phyloP scores from a whole-genome alignment of 2,329 filamentous ascomycete species.

The Colletotrichum nymphaeae region DNA sequence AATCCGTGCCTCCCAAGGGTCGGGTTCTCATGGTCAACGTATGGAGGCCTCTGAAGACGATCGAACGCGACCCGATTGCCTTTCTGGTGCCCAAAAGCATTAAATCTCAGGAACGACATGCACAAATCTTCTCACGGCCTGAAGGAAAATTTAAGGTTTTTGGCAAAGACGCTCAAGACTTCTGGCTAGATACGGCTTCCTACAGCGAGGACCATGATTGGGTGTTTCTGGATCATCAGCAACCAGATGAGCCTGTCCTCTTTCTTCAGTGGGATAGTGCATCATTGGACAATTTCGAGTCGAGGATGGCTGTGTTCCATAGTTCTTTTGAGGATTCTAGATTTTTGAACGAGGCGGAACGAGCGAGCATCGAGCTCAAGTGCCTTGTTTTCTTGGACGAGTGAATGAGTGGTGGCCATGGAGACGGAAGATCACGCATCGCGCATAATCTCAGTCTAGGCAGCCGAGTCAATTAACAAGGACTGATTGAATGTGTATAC shows the following conservation, averaged over 20 bases:
- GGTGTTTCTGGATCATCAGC: not conserved
- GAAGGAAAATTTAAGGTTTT: not conserved
- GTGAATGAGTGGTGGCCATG: too few species aligned
- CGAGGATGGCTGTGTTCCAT: not conserved
- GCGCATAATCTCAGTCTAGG: too few species aligned
- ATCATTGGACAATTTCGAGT: not conserved
- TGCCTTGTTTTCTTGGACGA: not conserved
- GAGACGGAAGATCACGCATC: too few species aligned
- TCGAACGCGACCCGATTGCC: too few species aligned
- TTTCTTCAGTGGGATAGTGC: not conserved
- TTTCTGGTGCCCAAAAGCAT: too few species aligned
- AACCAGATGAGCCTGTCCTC: not conserved
- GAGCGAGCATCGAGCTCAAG: not conserved
- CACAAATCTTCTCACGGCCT: not conserved
- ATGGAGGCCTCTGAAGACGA: too few species aligned
- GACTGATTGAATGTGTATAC: too few species aligned
- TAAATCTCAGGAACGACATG: not conserved
- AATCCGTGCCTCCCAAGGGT: too few species aligned
- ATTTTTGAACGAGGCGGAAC: not conserved
- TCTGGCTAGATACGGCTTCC: not conserved
- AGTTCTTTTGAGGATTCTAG: not conserved
- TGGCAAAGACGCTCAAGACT: not conserved
- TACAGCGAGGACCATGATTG: not conserved
- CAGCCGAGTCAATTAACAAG: too few species aligned
- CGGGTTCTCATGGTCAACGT: too few species aligned